A percentile compares a stretch with the other conserved stretches of the same genome.
phyloP scores from a whole-genome alignment of 805 yeast genomes.

The Hyphopichia homilentoma region DNA sequence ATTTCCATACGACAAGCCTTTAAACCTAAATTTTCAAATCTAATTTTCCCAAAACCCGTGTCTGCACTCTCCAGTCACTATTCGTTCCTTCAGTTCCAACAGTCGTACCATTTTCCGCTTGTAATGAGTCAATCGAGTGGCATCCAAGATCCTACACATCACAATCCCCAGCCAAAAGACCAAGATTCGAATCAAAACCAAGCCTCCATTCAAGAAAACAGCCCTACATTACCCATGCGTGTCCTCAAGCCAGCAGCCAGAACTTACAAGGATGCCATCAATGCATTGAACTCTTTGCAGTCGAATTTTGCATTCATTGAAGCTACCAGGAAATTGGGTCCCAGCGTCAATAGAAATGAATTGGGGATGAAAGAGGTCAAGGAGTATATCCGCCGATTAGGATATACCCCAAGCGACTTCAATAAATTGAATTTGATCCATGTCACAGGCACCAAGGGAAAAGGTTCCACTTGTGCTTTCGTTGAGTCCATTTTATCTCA shows the following conservation, averaged over 20 bases:
- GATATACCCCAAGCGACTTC: slow-evolving; percentile 55
- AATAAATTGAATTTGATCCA: slow-evolving; percentile 78
- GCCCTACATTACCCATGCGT: slow-evolving; percentile 8
- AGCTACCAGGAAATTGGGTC: slow-evolving; percentile 70
- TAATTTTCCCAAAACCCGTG: no score
- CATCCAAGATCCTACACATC: no score
- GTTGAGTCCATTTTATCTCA: slow-evolving; percentile 74
- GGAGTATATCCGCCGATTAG: slow-evolving; percentile 37
- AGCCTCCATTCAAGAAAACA: background rate
- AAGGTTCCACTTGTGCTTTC: slow-evolving; percentile 97
- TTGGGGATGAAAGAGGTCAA: slow-evolving; percentile 79
- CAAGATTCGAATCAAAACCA: no score
- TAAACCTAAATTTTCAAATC: no score
- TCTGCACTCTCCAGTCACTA: no score
- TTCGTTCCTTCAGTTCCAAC: no score
- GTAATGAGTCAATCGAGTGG: no score
- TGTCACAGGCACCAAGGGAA: slow-evolving; percentile 97
- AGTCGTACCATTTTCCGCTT: no score
- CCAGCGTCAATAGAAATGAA: slow-evolving; percentile 51
- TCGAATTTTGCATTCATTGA: slow-evolving; percentile 89
- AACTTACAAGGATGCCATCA: slow-evolving; percentile 67
- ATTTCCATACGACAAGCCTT: no score
- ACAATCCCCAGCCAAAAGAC: no score
- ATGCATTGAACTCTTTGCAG: slow-evolving; percentile 80
- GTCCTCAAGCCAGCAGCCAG: slow-evolving; percentile 10